These are phyloP conservation scores for Penicillium steckii DNA, from an alignment of 495 filamentous ascomycete genomes.

Conservation along the genomic window DNA sequence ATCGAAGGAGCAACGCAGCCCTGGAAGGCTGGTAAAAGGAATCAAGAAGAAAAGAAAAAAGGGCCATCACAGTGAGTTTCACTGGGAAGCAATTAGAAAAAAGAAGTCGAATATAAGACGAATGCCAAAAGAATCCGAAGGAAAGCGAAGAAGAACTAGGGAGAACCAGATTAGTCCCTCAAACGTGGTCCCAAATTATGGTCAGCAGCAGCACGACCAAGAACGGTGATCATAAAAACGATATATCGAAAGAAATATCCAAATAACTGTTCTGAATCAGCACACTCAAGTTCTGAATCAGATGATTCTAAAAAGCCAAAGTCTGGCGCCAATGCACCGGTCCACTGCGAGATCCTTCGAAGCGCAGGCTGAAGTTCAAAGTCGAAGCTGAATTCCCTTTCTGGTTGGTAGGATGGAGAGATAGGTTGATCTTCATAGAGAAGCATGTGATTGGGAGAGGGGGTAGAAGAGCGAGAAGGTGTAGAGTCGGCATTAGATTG, in stretches of 20 bases:
- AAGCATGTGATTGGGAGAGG: conserved; percentile 1
- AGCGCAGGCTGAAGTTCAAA: background rate
- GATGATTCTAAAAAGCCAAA: background rate
- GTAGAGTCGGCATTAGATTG: background rate
- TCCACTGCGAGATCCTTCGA: background rate
- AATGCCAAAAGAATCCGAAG: background rate
- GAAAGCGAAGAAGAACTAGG: background rate
- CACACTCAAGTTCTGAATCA: background rate
- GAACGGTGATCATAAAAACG: background rate
- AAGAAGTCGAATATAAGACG: background rate
- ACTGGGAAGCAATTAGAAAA: background rate
- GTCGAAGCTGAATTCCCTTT: background rate
- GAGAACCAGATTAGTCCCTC: background rate
- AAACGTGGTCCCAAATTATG: background rate
- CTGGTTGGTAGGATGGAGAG: background rate
- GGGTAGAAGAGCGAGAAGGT: background rate
- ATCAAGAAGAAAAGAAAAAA: background rate
- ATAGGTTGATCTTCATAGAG: background rate
- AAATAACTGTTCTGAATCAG: background rate
- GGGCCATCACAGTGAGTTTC: too few species aligned
- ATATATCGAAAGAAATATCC: background rate
- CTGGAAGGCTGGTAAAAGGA: too few species aligned
- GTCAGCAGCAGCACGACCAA: background rate
- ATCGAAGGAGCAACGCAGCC: too few species aligned
- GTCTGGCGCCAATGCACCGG: background rate